phyloP scores from a whole-genome alignment of 2,329 filamentous ascomycete genomes.

The Mariannaea sp. region DNA sequence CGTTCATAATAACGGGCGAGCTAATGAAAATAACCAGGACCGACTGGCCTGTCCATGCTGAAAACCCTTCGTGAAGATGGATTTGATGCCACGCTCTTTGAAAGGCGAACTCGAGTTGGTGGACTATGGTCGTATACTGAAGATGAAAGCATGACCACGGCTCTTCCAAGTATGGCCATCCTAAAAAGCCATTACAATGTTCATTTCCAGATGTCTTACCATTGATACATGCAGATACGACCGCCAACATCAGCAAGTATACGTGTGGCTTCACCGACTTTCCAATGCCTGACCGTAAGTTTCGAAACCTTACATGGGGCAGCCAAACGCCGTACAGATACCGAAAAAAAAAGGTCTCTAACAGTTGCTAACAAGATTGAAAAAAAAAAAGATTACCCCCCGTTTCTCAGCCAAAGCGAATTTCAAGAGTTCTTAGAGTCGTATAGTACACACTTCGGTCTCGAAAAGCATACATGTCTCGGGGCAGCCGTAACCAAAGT shows the following conservation, averaged over 20 bases:
- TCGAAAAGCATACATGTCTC: constrained; percentile 41
- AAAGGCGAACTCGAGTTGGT: constrained; percentile 47
- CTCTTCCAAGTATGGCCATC: constrained; percentile 37
- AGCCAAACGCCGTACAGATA: neutral
- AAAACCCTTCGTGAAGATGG: constrained; percentile 51
- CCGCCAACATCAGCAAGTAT: constrained; percentile 46
- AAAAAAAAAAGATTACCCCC: constrained; percentile 39
- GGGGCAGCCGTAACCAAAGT: constrained; percentile 40
- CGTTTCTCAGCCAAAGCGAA: constrained; percentile 31
- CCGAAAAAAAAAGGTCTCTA: neutral
- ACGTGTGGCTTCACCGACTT: constrained; percentile 48
- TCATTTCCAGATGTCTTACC: neutral
- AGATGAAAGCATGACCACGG: constrained; percentile 42
- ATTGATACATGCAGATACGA: constrained; percentile 32
- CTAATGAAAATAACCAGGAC: constrained; percentile 25
- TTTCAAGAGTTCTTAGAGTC: constrained; percentile 47
- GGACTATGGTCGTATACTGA: constrained; percentile 50
- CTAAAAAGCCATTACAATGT: neutral
- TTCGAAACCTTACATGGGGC: neutral
- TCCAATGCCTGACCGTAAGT: constrained; percentile 47
- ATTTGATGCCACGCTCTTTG: constrained; percentile 47
- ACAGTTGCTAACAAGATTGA: neutral
- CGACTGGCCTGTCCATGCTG: constrained; percentile 40
- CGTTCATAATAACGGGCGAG: neutral
- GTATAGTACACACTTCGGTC: constrained; percentile 48